These are phyloP conservation scores for Fusarium chuoi DNA, from an alignment of 2,329 filamentous ascomycete species.

Conservation along the genomic window DNA sequence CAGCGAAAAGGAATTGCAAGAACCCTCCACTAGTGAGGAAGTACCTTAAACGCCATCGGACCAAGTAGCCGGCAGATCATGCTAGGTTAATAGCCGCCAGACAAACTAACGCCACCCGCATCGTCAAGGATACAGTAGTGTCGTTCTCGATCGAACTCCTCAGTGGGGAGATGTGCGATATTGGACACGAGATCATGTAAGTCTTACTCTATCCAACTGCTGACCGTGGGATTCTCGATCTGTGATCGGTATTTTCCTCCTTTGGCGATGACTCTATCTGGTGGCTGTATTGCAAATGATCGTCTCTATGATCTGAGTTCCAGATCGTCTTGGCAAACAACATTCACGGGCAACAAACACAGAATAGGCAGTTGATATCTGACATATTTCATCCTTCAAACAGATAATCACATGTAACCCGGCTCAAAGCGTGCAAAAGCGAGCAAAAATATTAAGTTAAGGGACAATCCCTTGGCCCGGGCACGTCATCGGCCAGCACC, in stretches of 20 bases:
- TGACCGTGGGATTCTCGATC: background rate
- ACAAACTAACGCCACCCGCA: slow-evolving; percentile 21
- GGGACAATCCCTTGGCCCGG: slow-evolving; percentile 12
- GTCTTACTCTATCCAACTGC: background rate
- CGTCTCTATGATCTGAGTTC: slow-evolving; percentile 4
- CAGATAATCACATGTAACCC: background rate
- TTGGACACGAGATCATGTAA: background rate
- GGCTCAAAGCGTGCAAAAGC: slow-evolving; percentile 16
- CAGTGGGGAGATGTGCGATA: background rate
- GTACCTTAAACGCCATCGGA: slow-evolving; percentile 1
- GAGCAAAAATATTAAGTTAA: background rate
- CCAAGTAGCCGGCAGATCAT: slow-evolving; percentile 8
- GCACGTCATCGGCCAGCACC: slow-evolving; percentile 31
- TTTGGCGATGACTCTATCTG: slow-evolving; percentile 5
- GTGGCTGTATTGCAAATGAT: slow-evolving; percentile 19
- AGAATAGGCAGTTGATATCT: background rate
- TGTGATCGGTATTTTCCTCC: background rate
- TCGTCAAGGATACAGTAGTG: slow-evolving; percentile 12
- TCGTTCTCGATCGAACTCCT: background rate
- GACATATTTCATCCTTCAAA: fast-evolving
- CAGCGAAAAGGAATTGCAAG: background rate
- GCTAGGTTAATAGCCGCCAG: background rate
- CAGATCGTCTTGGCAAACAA: background rate
- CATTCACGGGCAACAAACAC: background rate
- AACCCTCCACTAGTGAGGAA: background rate